phyloP scores from a whole-genome alignment of 306 rosid species.

The Herpetospermum pedunculosum region DNA sequence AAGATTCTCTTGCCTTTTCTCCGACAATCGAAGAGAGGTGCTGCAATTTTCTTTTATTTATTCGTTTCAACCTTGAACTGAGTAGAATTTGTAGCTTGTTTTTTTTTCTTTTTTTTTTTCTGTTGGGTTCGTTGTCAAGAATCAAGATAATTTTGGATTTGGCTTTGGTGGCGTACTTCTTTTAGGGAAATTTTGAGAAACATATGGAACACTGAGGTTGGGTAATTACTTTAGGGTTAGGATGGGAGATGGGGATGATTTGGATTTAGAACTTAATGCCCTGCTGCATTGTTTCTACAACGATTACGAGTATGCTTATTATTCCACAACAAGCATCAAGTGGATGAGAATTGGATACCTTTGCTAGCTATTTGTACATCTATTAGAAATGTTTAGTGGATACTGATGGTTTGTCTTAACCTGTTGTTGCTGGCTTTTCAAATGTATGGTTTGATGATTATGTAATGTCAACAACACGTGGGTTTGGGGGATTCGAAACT shows the following conservation, averaged over 20 bases:
- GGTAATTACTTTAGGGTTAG: neutral
- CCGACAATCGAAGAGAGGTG: conserved; percentile 60
- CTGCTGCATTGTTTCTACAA: neutral
- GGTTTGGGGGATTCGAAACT: too few species aligned
- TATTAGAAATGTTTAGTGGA: neutral
- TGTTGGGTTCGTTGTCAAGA: neutral
- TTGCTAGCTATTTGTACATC: neutral
- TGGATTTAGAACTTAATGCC: neutral
- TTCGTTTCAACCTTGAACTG: neutral
- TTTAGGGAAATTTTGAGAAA: neutral
- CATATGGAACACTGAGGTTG: neutral
- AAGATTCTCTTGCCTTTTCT: conserved; percentile 65
- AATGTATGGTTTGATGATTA: too few species aligned
- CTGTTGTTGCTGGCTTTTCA: neutral
- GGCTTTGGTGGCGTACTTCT: neutral
- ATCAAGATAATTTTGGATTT: neutral
- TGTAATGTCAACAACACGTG: too few species aligned
- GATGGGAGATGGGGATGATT: neutral
- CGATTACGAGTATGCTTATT: neutral
- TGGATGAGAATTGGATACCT: neutral
- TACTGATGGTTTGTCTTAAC: too few species aligned
- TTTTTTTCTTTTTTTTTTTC: neutral
- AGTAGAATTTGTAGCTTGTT: neutral
- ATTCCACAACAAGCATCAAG: neutral
- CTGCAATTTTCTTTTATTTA: neutral